A percentile compares a stretch with the other conserved stretches of the same genome.
Evolutionary conservation across 2,329 filamentous ascomycete genomes (phyloP).

Genomic region (Alternaria tenuissima): DNA sequence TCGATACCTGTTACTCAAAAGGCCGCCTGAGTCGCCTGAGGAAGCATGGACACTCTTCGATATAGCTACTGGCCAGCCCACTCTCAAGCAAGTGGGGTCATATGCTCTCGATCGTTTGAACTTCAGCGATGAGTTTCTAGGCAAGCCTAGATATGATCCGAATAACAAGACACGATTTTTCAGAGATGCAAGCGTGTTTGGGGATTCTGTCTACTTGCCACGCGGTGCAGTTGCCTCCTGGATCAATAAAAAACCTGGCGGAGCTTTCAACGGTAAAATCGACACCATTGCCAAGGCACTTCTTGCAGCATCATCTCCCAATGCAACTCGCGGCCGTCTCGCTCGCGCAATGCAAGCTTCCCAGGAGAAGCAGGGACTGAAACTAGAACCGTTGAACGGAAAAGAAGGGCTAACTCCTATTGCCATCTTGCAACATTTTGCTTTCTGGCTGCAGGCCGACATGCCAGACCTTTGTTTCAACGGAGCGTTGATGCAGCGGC

Average conservation of each 20-base stretch:
- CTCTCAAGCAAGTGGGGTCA: not conserved
- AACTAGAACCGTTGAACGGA: not conserved
- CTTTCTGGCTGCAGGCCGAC: conserved; percentile 14
- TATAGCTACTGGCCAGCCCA: conserved; percentile 6
- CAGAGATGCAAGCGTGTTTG: conserved; percentile 11
- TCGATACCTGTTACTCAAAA: conserved; percentile 7
- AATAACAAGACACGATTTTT: not conserved
- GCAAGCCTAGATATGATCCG: not conserved
- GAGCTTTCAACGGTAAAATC: not conserved
- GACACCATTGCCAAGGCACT: not conserved
- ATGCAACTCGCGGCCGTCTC: conserved; percentile 2
- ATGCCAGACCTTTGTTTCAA: conserved; percentile 13
- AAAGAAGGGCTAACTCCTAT: not conserved
- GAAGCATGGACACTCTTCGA: conserved; percentile 4
- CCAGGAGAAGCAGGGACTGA: not conserved
- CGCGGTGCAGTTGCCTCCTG: not conserved
- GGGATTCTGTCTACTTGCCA: conserved; percentile 7
- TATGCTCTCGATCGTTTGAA: not conserved
- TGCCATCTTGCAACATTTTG: conserved; percentile 8
- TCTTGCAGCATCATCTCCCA: not conserved
- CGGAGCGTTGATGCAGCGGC: conserved; percentile 1
- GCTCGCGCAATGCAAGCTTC: not conserved
- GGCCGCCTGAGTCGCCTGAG: conserved; percentile 3
- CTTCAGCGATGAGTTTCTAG: not conserved
- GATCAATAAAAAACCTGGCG: not conserved